Base-by-base conservation (phyloP, 2,329 filamentous ascomycete species). In the Diaporthe citriasiana region DNA sequence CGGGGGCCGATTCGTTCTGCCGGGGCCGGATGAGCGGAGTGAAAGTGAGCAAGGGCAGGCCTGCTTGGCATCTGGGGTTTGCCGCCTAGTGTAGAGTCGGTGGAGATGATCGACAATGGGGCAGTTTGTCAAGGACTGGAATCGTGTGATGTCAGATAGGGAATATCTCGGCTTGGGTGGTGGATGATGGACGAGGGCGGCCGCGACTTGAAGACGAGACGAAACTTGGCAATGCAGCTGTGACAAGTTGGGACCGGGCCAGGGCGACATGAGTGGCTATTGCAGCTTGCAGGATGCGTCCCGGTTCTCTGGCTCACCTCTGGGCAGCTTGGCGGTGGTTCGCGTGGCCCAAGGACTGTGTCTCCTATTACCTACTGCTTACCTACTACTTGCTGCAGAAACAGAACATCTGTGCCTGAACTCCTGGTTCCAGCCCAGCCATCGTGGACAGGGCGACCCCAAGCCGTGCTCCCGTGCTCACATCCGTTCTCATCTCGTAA, bases 111-210 rank as follows among this genome's bases (percentile, higher is more conserved):
- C 27, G 40, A 47, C 63, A 55, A 35, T 40, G 35, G 50, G 59
- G 30, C 25, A 25, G 51, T 68, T 56, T 59, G 59, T 40, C 38
- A 63, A 45, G 38, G 38, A 30, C 38, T 30, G 53, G 15, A 22
- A 10, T 33, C 53, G 51, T 74, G 73, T 74, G 73, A 72, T 74
- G 73, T 74, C 59, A 74, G 73, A 72, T 72, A 72, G 70, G 73
- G 73, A 53, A 74, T 51, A 71, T 60, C 35, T 50, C 73, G 73
- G 73, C 17, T 50, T 63, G 70, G 73, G 40, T 56, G 50, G 30
- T 25, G 63, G 30, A 51, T 19, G 45, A 66, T 27, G 63, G 30
- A 51, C 13, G 47, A 68, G 22, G 35, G 63, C 63, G 63, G 63
- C 63, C 63, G 47, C 63, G 63, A 66, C 38, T 3, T 27, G n/a